Conservation (phyloP, 2,329 filamentous ascomycete genomes). For the Fusarium sp. region DNA sequence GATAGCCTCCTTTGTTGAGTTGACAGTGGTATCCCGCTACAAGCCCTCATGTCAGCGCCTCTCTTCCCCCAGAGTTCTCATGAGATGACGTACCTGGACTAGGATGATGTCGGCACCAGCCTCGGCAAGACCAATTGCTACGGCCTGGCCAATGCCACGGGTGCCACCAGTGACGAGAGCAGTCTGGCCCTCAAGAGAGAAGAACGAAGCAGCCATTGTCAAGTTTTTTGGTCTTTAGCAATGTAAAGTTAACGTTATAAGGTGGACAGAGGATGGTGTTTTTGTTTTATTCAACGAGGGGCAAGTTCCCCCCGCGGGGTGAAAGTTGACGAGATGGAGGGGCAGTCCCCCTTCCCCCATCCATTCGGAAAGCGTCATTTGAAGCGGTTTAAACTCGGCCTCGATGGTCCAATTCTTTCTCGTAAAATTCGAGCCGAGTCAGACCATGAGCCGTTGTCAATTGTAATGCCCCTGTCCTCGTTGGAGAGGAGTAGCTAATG, state of each 20-base stretch:
- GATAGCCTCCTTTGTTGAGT: constrained; percentile 70
- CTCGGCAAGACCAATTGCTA: constrained; percentile 69
- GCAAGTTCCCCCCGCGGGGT: constrained; percentile 24
- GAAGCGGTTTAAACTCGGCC: constrained; percentile 11
- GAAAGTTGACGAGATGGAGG: constrained; percentile 14
- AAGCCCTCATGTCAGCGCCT: constrained; percentile 4
- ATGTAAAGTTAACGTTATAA: not conserved
- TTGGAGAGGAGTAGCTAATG: constrained; percentile 4
- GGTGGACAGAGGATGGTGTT: not conserved
- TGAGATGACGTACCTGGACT: constrained; percentile 58
- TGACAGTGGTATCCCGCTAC: constrained; percentile 57
- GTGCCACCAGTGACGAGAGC: constrained; percentile 70
- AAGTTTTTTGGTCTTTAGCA: not conserved
- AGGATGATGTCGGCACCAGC: constrained; percentile 69
- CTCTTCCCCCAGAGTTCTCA: not conserved
- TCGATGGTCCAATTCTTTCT: constrained; percentile 1
- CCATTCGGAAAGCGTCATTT: not conserved
- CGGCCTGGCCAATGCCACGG: constrained; percentile 68
- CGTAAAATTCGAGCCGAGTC: not conserved
- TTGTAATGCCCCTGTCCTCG: constrained; percentile 5
- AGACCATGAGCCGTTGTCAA: not conserved
- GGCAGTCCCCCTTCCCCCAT: not conserved
- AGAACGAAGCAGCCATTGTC: constrained; percentile 56
- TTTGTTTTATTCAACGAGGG: constrained; percentile 20
- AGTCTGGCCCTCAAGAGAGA: constrained; percentile 68